These are phyloP conservation scores for Boletus subparvulus DNA, from an alignment of 768 basidiomycete species.

Conservation along the genomic window DNA sequence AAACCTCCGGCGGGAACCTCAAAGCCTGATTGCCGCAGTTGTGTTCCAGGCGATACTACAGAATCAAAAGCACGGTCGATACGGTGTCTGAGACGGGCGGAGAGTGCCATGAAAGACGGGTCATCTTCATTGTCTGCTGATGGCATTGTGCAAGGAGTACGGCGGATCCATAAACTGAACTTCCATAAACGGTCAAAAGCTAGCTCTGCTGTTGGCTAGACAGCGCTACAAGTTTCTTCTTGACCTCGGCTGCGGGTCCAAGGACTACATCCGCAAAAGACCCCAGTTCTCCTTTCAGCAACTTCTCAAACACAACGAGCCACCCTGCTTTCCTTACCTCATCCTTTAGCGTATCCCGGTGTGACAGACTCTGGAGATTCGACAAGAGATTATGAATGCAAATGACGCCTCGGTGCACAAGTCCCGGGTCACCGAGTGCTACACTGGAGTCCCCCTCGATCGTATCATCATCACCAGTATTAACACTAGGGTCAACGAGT, in stretches of 20 bases:
- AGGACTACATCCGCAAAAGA: slow-evolving; percentile 40
- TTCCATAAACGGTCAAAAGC: neutral
- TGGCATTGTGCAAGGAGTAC: slow-evolving; percentile 13
- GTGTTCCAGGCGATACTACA: slow-evolving; percentile 8
- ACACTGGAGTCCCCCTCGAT: slow-evolving; percentile 37
- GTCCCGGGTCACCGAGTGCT: slow-evolving; percentile 46
- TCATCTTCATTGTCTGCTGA: slow-evolving; percentile 16
- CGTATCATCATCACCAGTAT: slow-evolving; percentile 33
- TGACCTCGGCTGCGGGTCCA: slow-evolving; percentile 49
- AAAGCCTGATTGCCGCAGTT: neutral
- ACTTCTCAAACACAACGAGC: slow-evolving; percentile 47
- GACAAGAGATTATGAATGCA: slow-evolving; percentile 64
- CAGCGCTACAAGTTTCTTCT: slow-evolving; percentile 41
- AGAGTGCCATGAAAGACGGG: slow-evolving; percentile 41
- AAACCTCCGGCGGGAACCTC: slow-evolving; percentile 35
- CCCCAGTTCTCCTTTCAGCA: slow-evolving; percentile 45
- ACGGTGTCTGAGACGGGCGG: slow-evolving; percentile 39
- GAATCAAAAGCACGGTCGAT: slow-evolving; percentile 56
- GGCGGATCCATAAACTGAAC: neutral
- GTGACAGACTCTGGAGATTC: slow-evolving; percentile 41
- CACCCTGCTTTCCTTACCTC: slow-evolving; percentile 57
- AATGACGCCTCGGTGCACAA: slow-evolving; percentile 78
- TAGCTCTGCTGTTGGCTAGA: neutral
- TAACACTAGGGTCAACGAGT: slow-evolving; percentile 59
- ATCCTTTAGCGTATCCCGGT: slow-evolving; percentile 44